Percentiles rank a stretch among this genome's conserved stretches.
phyloP scores from a whole-genome alignment of 2,329 filamentous ascomycete species.

The Diaporthe amygdali region DNA sequence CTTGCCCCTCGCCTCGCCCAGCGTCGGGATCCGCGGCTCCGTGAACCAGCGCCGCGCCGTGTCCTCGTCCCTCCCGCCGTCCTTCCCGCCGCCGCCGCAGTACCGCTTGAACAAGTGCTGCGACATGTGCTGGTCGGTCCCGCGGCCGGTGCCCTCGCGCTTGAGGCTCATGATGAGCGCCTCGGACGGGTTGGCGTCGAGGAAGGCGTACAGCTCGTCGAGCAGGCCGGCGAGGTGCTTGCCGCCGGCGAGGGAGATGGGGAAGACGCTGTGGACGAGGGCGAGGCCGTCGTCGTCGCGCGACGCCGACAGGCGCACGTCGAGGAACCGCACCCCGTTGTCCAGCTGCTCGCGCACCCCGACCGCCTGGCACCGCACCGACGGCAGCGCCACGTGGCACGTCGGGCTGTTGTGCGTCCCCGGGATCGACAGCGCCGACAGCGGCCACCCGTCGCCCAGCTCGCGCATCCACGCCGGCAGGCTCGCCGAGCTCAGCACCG shows the following conservation, averaged over 20 bases:
- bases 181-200: slow-evolving; percentile 79
- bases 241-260: slow-evolving; percentile 80
- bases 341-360: slow-evolving; percentile 77
- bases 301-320: slow-evolving; percentile 74
- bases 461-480: slow-evolving; percentile 82
- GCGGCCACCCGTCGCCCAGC: slow-evolving; percentile 72
- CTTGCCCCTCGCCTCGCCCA: slow-evolving; percentile 81
- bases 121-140: slow-evolving; percentile 79
- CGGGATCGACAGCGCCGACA: slow-evolving; percentile 86
- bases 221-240: slow-evolving; percentile 81
- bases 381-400: slow-evolving; percentile 82
- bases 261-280: slow-evolving; percentile 90
- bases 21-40: slow-evolving; percentile 73
- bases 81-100: slow-evolving; percentile 45
- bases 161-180: slow-evolving; percentile 87
- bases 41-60: slow-evolving; percentile 74
- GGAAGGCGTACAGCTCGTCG: slow-evolving; percentile 73
- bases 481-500: slow-evolving; percentile 73
- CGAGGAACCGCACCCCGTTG: slow-evolving; percentile 93
- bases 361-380: slow-evolving; percentile 90
- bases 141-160: slow-evolving; percentile 83
- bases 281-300: slow-evolving; percentile 68
- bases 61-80: slow-evolving; percentile 30
- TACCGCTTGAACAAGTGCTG: slow-evolving; percentile 78
- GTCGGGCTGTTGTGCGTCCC: slow-evolving; percentile 96